Evolutionary conservation across 257 asterid genomes (phyloP), one percentile per base, ranked within the genome.

Genomic region (Solanum clarkiae): DNA sequence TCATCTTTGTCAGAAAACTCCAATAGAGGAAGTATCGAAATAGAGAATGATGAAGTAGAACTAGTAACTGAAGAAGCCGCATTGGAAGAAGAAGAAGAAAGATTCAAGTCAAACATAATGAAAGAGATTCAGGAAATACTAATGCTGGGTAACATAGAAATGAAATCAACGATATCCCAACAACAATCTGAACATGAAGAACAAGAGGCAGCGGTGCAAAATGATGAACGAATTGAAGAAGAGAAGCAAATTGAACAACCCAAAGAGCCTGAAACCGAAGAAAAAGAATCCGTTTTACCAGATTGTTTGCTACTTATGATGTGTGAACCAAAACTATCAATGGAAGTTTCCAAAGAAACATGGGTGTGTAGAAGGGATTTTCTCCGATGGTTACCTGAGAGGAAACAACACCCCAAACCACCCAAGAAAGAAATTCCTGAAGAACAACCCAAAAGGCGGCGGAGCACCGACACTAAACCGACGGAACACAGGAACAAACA

Each of bases 331-430:
- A 97, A 97, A 91, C 88, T 95, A 1, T 97, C 99, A 3, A 95
- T 97, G 99, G 99, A 97, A 85, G 97, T 97, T 3, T 97, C 99
- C 0, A 97, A 95, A 85, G 99, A 97, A 80, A 97, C 98, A 17
- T 97, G 99, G 99, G 98, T 97, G 42, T 92, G 99, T 93, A 89
- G 94, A 86, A 97, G 93, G 2, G 98, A 97, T 72, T 96, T 94
- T 91, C 80, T 89, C 87, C 65, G 96, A 86, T 94, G 98, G 93
- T 86, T 92, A 69, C 98, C 98, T 83, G 95, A 93, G 84, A 92
- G 93, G 84, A 77, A 77, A 77, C 82, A 77, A 51, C 65, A 53
- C 24, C 80, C 79, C 26, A 81, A 81, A 83, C 47, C 45, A 12
- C 54, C 59, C 6, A 53, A 68, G 42, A 77, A 77, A 26, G 82